Conservation (phyloP, 2,329 filamentous ascomycete genomes). For the Ophiosphaerella herpotricha region DNA sequence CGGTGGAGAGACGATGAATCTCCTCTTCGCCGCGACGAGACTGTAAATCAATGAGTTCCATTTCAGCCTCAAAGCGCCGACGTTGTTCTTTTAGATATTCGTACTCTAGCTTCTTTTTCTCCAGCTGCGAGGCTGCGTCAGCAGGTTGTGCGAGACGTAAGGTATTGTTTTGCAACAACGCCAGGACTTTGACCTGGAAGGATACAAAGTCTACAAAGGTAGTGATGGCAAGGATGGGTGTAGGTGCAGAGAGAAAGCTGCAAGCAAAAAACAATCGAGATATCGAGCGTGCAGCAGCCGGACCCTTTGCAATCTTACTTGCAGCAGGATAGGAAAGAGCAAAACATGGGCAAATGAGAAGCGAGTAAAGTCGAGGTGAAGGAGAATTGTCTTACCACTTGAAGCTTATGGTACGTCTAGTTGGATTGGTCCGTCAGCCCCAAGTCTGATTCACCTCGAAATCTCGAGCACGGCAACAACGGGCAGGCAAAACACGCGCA, state of each 20-base stretch:
- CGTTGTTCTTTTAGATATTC: conserved; percentile 89
- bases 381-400: conserved; percentile 66
- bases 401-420: conserved; percentile 72
- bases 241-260: neutral
- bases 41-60: conserved; percentile 86
- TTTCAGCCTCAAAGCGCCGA: conserved; percentile 86
- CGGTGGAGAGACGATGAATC: conserved; percentile 81
- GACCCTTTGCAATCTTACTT: conserved; percentile 15
- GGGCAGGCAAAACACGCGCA: neutral
- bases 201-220: conserved; percentile 25
- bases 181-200: conserved; percentile 13
- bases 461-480: conserved; percentile 2
- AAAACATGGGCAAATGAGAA: conserved; percentile 3
- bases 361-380: conserved; percentile 29
- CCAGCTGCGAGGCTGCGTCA: conserved; percentile 65
- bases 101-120: conserved; percentile 92
- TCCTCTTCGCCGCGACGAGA: conserved; percentile 83
- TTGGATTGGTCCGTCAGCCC: conserved; percentile 31
- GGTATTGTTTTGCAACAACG: conserved; percentile 20
- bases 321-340: conserved; percentile 8
- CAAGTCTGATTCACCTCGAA: conserved; percentile 26
- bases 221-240: conserved; percentile 16
- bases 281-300: conserved; percentile 7
- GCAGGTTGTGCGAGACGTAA: conserved; percentile 23
- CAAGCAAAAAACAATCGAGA: too few species aligned